phyloP scores from a whole-genome alignment of 2,329 filamentous ascomycete species.

The Fusarium scirpi region DNA sequence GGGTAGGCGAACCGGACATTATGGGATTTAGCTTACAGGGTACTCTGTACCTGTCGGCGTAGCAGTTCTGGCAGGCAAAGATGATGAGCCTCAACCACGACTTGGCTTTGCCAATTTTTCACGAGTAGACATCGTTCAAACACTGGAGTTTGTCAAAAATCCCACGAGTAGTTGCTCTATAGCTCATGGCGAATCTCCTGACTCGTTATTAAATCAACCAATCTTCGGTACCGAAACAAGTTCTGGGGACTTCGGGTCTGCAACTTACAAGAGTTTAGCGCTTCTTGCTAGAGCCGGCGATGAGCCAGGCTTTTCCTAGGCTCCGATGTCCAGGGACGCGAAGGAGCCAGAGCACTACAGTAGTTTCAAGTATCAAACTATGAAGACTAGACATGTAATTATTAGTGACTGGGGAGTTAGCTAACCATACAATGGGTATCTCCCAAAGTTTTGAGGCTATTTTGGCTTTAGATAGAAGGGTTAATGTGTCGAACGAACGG shows the following conservation, averaged over 20 bases:
- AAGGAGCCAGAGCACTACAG: slow-evolving; percentile 13
- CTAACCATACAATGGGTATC: slow-evolving; percentile 12
- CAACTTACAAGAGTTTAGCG: slow-evolving; percentile 34
- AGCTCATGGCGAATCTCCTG: slow-evolving; percentile 13
- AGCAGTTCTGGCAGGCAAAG: slow-evolving; percentile 1
- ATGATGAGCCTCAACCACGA: not conserved
- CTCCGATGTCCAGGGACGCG: slow-evolving; percentile 5
- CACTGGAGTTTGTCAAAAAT: not conserved
- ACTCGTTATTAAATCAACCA: slow-evolving; percentile 25
- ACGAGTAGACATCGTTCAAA: not conserved
- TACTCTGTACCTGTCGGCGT: not conserved
- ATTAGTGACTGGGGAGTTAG: not conserved
- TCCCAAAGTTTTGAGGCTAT: slow-evolving; percentile 21
- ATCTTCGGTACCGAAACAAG: slow-evolving; percentile 15
- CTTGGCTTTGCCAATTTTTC: not conserved
- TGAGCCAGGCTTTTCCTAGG: slow-evolving; percentile 24
- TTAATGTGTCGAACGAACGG: not conserved
- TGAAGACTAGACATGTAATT: not conserved
- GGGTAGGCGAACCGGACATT: slow-evolving; percentile 6
- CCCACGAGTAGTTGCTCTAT: not conserved
- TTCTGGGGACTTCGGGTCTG: slow-evolving; percentile 25
- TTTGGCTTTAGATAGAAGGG: slow-evolving; percentile 11
- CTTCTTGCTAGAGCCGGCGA: slow-evolving; percentile 12
- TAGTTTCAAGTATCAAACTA: slow-evolving; percentile 35
- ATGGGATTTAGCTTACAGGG: not conserved